These are phyloP conservation scores for Coniochaeta ligniaria DNA, from an alignment of 2,329 filamentous ascomycete genomes.

Conservation along the genomic window DNA sequence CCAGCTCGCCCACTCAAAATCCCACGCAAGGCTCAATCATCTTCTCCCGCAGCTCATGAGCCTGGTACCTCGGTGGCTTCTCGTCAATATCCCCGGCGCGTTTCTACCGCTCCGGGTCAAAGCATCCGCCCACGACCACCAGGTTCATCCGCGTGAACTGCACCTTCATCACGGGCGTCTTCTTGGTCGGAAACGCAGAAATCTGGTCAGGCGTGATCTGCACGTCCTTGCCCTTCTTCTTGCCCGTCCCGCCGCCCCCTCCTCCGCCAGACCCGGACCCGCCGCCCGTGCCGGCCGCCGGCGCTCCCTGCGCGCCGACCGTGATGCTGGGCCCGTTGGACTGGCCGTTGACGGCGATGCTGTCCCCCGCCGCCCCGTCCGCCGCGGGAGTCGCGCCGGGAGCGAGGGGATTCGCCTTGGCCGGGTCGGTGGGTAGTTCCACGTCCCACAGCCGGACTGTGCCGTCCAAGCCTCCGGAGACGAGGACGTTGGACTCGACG, in stretches of 20 bases:
- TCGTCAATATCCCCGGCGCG: not conserved
- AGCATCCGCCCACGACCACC: slow-evolving; percentile 75
- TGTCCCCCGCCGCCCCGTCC: slow-evolving; percentile 24
- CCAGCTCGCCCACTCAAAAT: not conserved
- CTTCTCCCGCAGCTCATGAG: not conserved
- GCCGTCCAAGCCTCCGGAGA: slow-evolving; percentile 84
- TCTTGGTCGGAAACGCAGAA: slow-evolving; percentile 91
- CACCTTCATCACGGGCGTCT: slow-evolving; percentile 88
- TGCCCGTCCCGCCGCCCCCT: slow-evolving; percentile 20
- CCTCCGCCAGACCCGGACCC: slow-evolving; percentile 18
- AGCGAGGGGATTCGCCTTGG: slow-evolving; percentile 39
- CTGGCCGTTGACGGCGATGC: slow-evolving; percentile 29
- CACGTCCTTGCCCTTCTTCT: slow-evolving; percentile 85
- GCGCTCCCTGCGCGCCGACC: slow-evolving; percentile 40
- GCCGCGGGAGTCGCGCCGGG: slow-evolving; percentile 9
- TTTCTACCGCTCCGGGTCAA: slow-evolving; percentile 38
- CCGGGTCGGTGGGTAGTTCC: slow-evolving; percentile 59
- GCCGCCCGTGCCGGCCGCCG: slow-evolving; percentile 20
- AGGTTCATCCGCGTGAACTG: slow-evolving; percentile 94
- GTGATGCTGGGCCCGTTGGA: slow-evolving; percentile 27
- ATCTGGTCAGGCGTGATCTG: slow-evolving; percentile 91
- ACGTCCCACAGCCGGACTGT: slow-evolving; percentile 95
- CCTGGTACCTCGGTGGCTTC: not conserved
- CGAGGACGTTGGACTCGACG: slow-evolving; percentile 82
- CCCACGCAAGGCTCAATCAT: not conserved